Evolutionary conservation across 176 grass and related monocot species (phyloP).

Genomic region (Eragrostis curvula): DNA sequence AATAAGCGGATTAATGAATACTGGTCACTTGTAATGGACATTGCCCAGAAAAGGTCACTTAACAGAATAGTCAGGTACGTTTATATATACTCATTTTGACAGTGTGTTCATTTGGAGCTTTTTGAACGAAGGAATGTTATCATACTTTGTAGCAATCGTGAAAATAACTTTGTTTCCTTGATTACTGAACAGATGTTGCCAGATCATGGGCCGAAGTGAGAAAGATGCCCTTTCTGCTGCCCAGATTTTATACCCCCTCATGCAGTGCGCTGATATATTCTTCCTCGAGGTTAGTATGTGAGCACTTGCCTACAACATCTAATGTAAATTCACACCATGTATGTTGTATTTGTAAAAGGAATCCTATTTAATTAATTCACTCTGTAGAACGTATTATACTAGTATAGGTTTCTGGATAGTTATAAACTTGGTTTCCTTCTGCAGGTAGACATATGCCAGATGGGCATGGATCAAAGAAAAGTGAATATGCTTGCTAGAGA

Average conservation of each 20-base stretch:
- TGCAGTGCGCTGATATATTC: slow-evolving; percentile 96
- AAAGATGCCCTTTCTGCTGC: slow-evolving; percentile 73
- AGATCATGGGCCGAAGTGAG: slow-evolving; percentile 78
- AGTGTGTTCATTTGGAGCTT: neutral
- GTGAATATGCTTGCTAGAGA: slow-evolving; percentile 86
- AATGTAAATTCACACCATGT: neutral
- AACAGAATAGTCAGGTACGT: slow-evolving; percentile 62
- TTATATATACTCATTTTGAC: slow-evolving; percentile 10
- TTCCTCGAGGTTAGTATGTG: slow-evolving; percentile 68
- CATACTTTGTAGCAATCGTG: neutral
- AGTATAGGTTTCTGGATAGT: neutral
- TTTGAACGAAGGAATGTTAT: too few species aligned
- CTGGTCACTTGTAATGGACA: slow-evolving; percentile 91
- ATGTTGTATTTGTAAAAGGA: neutral
- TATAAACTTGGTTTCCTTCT: neutral
- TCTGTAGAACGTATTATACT: neutral
- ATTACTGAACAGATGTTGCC: slow-evolving; percentile 57
- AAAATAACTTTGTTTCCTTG: neutral
- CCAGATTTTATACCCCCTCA: slow-evolving; percentile 93
- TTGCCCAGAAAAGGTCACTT: slow-evolving; percentile 63
- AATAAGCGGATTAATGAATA: slow-evolving; percentile 63
- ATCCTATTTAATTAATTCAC: neutral
- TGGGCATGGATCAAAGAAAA: slow-evolving; percentile 87
- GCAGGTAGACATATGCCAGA: slow-evolving; percentile 84
- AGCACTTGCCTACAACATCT: neutral